Conservation (phyloP, 202 grass and related monocot species). For the Hordeum pubiflorum region DNA sequence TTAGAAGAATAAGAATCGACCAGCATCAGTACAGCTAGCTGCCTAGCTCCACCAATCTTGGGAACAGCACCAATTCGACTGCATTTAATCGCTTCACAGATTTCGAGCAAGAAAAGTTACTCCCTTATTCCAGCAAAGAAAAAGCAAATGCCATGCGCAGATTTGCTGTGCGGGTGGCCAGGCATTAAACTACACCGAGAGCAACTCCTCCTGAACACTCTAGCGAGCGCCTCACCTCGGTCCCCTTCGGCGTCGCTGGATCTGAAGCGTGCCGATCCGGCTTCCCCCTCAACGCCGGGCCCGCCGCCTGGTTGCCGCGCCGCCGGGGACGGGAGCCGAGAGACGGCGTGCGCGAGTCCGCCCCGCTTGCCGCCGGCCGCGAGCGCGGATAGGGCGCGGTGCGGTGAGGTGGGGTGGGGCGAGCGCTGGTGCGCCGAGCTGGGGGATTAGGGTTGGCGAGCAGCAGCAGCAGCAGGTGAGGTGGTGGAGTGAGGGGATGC, state of each 20-base stretch:
- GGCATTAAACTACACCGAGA: not conserved
- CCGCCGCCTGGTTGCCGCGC: not conserved
- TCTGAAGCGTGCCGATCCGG: slow-evolving; percentile 23
- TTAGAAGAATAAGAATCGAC: not conserved
- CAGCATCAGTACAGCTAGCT: not conserved
- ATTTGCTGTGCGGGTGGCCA: not conserved
- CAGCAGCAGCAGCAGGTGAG: slow-evolving; percentile 10
- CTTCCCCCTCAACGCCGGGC: not conserved
- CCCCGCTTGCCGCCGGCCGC: not conserved
- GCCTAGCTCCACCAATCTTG: not conserved
- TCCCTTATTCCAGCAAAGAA: not conserved
- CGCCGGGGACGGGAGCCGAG: not conserved
- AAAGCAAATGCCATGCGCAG: not conserved
- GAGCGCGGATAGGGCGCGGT: not conserved
- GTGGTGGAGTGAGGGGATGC: not conserved
- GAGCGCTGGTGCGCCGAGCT: not conserved
- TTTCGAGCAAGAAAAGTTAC: not conserved
- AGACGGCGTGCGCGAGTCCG: not conserved
- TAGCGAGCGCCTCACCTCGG: slow-evolving; percentile 10
- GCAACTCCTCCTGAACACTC: not conserved
- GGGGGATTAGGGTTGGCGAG: slow-evolving; percentile 12
- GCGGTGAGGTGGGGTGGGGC: not conserved
- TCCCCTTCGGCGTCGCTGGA: not conserved
- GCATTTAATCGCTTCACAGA: not conserved
- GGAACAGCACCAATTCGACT: not conserved